Conservation (phyloP, 2,329 filamentous ascomycete genomes). For the Neonectria magnoliae region DNA sequence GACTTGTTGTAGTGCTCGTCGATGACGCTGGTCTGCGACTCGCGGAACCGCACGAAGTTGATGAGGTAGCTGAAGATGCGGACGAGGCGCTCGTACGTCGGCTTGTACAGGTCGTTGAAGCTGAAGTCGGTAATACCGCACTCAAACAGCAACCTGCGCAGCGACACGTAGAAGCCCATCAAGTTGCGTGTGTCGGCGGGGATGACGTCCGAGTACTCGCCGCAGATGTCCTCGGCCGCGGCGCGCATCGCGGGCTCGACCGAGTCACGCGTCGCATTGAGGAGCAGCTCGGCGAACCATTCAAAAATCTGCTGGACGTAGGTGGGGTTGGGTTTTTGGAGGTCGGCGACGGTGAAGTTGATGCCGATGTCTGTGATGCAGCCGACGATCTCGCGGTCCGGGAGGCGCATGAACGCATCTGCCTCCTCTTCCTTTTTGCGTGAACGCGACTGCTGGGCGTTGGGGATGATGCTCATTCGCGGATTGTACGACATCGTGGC, state of each 20-base stretch:
- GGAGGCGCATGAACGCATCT: slow-evolving; percentile 68
- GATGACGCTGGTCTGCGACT: slow-evolving; percentile 88
- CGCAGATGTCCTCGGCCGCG: slow-evolving; percentile 86
- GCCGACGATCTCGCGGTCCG: slow-evolving; percentile 85
- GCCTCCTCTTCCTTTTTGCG: slow-evolving; percentile 69
- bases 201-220: slow-evolving; percentile 85
- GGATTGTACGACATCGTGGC: slow-evolving; percentile 66
- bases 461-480: slow-evolving; percentile 69
- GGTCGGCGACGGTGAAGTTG: slow-evolving; percentile 83
- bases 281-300: slow-evolving; percentile 93
- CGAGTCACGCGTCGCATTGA: slow-evolving; percentile 92
- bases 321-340: slow-evolving; percentile 92
- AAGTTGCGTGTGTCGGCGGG: slow-evolving; percentile 90
- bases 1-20: slow-evolving; percentile 94
- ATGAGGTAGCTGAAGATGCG: slow-evolving; percentile 98
- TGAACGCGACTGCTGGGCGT: slow-evolving; percentile 56
- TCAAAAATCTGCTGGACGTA: slow-evolving; percentile 98
- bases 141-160: slow-evolving; percentile 82
- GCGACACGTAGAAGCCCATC: slow-evolving; percentile 92
- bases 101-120: slow-evolving; percentile 90
- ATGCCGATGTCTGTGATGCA: slow-evolving; percentile 98
- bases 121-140: slow-evolving; percentile 95
- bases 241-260: slow-evolving; percentile 96
- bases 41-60: slow-evolving; percentile 97
- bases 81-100: slow-evolving; percentile 87